phyloP scores from a whole-genome alignment of 441 rosid genomes.

The Aleurites moluccanus region DNA sequence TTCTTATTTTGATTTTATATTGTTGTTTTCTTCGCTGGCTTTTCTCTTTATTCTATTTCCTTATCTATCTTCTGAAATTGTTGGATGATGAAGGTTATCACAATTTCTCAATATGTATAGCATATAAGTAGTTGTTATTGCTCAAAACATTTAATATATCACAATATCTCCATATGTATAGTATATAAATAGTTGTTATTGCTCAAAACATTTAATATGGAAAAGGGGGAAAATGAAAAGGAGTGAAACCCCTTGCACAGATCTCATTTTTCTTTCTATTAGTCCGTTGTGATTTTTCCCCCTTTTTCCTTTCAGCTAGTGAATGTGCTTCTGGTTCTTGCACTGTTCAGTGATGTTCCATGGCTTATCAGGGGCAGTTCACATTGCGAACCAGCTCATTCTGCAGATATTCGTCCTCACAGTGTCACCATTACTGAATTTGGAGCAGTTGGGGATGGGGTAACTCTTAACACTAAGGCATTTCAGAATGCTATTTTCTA shows the following conservation, averaged over 20 bases:
- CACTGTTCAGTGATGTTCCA: slow-evolving; percentile 46
- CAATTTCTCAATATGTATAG: neutral
- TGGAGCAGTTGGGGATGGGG: slow-evolving; percentile 96
- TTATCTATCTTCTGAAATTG: slow-evolving; percentile 11
- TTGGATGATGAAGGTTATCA: neutral
- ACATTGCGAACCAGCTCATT: slow-evolving; percentile 48
- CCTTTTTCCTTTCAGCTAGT: slow-evolving; percentile 50
- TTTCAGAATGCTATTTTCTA: slow-evolving; percentile 98
- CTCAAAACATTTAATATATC: neutral
- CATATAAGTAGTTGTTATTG: neutral
- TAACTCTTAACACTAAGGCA: slow-evolving; percentile 92
- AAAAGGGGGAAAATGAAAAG: neutral
- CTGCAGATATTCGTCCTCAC: slow-evolving; percentile 67
- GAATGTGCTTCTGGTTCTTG: slow-evolving; percentile 71
- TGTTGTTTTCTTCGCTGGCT: slow-evolving; percentile 16
- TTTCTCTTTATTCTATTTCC: slow-evolving; percentile 6
- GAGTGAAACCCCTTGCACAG: neutral
- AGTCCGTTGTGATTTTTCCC: slow-evolving; percentile 8
- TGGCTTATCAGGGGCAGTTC: slow-evolving; percentile 51
- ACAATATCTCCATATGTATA: too few species aligned
- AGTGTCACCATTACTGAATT: slow-evolving; percentile 93
- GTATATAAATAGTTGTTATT: neutral
- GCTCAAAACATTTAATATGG: neutral
- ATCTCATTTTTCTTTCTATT: slow-evolving; percentile 21
- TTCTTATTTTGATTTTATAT: slow-evolving; percentile 20